These are phyloP conservation scores for Aotearoamyces nothofagi DNA, from an alignment of 2,329 filamentous ascomycete genomes.

Conservation along the genomic window DNA sequence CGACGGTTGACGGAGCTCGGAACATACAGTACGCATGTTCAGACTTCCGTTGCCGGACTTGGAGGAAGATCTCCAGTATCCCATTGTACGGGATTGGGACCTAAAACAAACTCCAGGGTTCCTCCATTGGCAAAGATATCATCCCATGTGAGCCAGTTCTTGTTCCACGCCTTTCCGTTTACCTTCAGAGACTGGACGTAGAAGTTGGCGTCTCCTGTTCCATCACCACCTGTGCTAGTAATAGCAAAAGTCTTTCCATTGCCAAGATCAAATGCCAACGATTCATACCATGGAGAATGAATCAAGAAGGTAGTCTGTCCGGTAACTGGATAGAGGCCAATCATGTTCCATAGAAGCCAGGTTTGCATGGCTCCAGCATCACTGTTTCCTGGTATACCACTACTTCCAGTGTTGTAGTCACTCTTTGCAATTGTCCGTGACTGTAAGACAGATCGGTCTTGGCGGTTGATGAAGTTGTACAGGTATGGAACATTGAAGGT, in stretches of 20 bases:
- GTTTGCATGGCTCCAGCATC: slow-evolving; percentile 62
- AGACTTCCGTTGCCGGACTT: slow-evolving; percentile 42
- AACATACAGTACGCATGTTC: not conserved
- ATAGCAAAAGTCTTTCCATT: slow-evolving; percentile 36
- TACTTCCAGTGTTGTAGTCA: slow-evolving; percentile 38
- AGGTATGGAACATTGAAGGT: slow-evolving; percentile 50
- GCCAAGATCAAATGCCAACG: slow-evolving; percentile 43
- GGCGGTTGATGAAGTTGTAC: slow-evolving; percentile 50
- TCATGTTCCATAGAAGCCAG: slow-evolving; percentile 54
- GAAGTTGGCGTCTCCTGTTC: slow-evolving; percentile 28
- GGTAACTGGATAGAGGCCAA: slow-evolving; percentile 52
- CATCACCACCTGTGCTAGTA: slow-evolving; percentile 34
- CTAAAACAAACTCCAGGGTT: slow-evolving; percentile 49
- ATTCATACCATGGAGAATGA: slow-evolving; percentile 45
- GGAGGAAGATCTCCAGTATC: slow-evolving; percentile 43
- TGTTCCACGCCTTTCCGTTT: slow-evolving; percentile 46
- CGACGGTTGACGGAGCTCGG: not conserved
- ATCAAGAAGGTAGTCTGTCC: slow-evolving; percentile 54
- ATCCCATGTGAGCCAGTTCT: slow-evolving; percentile 49
- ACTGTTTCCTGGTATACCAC: slow-evolving; percentile 52
- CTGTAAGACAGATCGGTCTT: slow-evolving; percentile 42
- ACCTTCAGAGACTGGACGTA: slow-evolving; percentile 53
- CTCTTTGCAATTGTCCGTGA: slow-evolving; percentile 41
- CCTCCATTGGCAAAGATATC: slow-evolving; percentile 51
- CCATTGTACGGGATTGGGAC: slow-evolving; percentile 35